A percentile compares a stretch with the other conserved stretches of the same genome.
Evolutionary conservation across 2,329 filamentous ascomycete genomes (phyloP).

Genomic region (Penicillium sp.): DNA sequence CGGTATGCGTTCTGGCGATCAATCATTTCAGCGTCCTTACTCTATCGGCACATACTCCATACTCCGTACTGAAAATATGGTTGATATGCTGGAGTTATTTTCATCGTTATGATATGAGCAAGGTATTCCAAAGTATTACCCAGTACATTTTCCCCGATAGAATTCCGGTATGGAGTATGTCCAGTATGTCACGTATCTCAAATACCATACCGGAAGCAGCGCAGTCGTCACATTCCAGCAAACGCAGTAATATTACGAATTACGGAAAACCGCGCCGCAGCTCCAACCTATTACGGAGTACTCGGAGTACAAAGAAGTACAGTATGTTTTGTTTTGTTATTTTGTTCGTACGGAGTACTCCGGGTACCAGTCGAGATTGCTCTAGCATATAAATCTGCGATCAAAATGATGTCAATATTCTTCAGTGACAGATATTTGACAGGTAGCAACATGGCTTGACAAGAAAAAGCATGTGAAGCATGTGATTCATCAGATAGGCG

Average conservation of each 20-base stretch:
- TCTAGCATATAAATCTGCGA: conserved; percentile 5
- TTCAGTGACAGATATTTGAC: background rate
- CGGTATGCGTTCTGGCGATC: conserved; percentile 16
- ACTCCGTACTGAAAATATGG: background rate
- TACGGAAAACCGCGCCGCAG: background rate
- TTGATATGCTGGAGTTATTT: background rate
- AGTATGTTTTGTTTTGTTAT: no score
- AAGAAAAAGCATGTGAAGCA: conserved; percentile 6
- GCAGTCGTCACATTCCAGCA: conserved; percentile 18
- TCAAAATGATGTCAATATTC: conserved; percentile 6
- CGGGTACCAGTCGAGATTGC: conserved; percentile 5
- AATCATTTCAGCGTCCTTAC: background rate
- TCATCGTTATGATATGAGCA: background rate
- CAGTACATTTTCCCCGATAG: conserved; percentile 6
- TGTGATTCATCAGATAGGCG: background rate
- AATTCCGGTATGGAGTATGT: conserved; percentile 11
- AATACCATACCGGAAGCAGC: conserved; percentile 22
- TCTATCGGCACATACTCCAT: background rate
- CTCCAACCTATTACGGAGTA: background rate
- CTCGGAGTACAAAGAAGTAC: no score
- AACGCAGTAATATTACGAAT: conserved; percentile 5
- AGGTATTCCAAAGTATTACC: background rate
- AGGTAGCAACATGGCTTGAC: background rate
- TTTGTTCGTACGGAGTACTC: no score
- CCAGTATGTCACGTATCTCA: conserved; percentile 15